Conservation (phyloP, 73 alveolate genomes). For the Paramecium pentaurelia region DNA sequence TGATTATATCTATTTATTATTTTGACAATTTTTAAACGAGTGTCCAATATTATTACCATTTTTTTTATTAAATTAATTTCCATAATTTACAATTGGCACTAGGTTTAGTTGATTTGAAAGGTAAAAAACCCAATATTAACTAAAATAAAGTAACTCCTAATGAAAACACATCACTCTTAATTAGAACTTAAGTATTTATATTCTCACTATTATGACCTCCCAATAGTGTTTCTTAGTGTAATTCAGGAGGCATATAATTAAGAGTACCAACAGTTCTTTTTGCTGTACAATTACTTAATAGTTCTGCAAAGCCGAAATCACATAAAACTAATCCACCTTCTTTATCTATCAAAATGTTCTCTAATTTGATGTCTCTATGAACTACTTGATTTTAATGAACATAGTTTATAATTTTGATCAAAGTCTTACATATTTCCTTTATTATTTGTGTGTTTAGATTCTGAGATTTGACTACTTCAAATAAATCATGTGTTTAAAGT, state of each 20-base stretch:
- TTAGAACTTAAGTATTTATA: background rate
- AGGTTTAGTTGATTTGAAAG: background rate
- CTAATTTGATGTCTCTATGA: slow-evolving; percentile 24
- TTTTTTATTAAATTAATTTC: background rate
- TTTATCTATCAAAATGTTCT: background rate
- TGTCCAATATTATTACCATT: background rate
- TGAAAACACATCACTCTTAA: background rate
- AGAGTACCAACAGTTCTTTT: slow-evolving; percentile 39
- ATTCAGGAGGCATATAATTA: slow-evolving; percentile 28
- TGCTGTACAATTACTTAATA: background rate
- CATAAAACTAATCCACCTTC: background rate
- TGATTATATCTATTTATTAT: background rate
- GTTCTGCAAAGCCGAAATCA: slow-evolving; percentile 35
- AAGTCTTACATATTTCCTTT: background rate
- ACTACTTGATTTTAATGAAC: background rate
- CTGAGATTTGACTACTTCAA: background rate
- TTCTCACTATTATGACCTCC: background rate
- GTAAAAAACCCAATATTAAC: background rate
- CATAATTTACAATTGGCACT: background rate
- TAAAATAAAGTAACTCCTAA: slow-evolving; percentile 21
- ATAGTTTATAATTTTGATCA: background rate
- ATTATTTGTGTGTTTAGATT: background rate
- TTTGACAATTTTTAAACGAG: background rate
- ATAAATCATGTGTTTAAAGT: background rate
- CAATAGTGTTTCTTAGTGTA: background rate